Evolutionary conservation across 495 filamentous ascomycete genomes (phyloP), one percentile per base, ranked within the genome.

Genomic region (Penicillium flavigenum): DNA sequence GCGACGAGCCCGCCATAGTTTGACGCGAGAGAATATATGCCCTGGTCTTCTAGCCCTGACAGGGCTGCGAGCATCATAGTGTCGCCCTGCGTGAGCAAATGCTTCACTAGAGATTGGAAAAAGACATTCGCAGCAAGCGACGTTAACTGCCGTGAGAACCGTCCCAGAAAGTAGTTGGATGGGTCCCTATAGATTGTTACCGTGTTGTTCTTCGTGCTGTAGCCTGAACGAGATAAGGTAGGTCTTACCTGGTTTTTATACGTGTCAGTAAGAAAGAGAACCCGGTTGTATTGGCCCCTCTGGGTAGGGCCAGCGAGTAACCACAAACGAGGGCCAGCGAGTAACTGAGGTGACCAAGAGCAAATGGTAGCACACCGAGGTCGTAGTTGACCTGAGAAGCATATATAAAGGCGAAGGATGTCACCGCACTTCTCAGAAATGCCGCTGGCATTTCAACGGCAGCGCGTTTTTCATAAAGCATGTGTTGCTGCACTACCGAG

Each of bases 1-100:
- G 95, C 94, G 49, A 95, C 71, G 3, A 99, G 83, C 8, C 91
- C 88, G 41, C 95, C 94, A 76, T 99, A 99, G 66, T 97, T 97
- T 49, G 89, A 86, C 29, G 93, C 94, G 3, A 99, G 79, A 0
- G 91, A 88, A 71, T 98, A 99, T 17, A 90, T 86, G n/a, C 94
- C 94, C 74, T 98, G 93, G 11, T 91, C 88, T 38, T 81, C 76
- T 5, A 91, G 79, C 2, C 86, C 83, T 24, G 91, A 85, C 55
- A 98, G 76, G 47, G 83, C 72, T 27, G 88, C 82, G 34, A 99
- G 87, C 31, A 98, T 82, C 65, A 97, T 82, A 10, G 90, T 87
- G 78, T 99, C 94, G 29, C 92, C 94, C 72, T 96, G 91, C 0
- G 95, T 98, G 24, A 98, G 83, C 53, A 98, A 57, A 71, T 97